These are phyloP conservation scores for Dysphania ambrosioides DNA, from an alignment of 148 eudicot genomes.

Conservation along the genomic window DNA sequence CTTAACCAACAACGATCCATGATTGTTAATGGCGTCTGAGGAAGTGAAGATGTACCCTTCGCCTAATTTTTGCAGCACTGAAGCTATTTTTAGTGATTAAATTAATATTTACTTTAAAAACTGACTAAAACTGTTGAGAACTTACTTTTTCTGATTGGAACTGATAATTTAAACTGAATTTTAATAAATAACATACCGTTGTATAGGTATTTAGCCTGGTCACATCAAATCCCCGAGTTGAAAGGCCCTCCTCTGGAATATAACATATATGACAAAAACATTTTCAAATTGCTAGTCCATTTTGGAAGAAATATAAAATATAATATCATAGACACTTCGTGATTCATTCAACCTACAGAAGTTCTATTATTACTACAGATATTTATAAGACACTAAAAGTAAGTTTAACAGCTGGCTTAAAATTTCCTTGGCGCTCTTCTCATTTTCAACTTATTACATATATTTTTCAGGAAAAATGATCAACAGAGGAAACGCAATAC, in stretches of 20 bases:
- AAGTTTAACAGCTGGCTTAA: background rate
- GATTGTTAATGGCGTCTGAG: background rate
- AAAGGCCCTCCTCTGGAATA: slow-evolving; percentile 78
- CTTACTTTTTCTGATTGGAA: no score
- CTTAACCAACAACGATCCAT: background rate
- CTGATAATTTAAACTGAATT: no score
- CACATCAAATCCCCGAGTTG: slow-evolving; percentile 79
- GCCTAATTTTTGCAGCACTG: no score
- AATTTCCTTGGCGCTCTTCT: background rate
- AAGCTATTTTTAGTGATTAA: no score
- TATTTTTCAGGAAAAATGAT: background rate
- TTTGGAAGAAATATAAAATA: background rate
- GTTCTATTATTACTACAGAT: background rate
- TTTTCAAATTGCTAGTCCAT: background rate
- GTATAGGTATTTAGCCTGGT: slow-evolving; percentile 90
- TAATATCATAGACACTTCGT: no score
- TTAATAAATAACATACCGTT: slow-evolving; percentile 53
- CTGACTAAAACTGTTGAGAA: no score
- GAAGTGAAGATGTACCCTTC: background rate
- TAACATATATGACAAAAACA: slow-evolving; percentile 5
- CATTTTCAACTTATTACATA: background rate
- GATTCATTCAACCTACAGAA: background rate
- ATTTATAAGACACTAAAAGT: background rate
- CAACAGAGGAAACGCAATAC: background rate
- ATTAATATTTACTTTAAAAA: no score